These are phyloP conservation scores for Clathrospora elynae DNA, from an alignment of 2,329 filamentous ascomycete genomes.

Conservation along the genomic window DNA sequence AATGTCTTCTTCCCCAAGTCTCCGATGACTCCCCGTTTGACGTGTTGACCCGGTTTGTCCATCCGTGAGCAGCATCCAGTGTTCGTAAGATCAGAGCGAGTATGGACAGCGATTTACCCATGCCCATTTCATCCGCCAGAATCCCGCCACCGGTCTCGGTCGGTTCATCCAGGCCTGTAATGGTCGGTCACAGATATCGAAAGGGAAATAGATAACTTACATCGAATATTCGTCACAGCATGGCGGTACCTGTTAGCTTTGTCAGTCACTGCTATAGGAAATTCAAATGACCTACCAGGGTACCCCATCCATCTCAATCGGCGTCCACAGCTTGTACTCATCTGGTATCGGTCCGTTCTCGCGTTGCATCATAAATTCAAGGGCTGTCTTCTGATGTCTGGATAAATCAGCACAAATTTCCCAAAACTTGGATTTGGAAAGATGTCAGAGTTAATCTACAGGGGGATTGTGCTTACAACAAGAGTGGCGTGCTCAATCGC, in stretches of 20 bases:
- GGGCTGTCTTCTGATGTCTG: slow-evolving; percentile 35
- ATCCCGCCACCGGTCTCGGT: slow-evolving; percentile 53
- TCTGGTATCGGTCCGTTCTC: slow-evolving; percentile 40
- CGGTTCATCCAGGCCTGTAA: slow-evolving; percentile 14
- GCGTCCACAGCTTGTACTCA: slow-evolving; percentile 36
- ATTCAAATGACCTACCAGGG: slow-evolving; percentile 18
- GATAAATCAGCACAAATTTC: neutral
- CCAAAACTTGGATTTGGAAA: no score
- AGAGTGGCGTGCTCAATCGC: slow-evolving; percentile 26
- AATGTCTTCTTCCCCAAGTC: slow-evolving; percentile 8
- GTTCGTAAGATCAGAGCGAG: slow-evolving; percentile 57
- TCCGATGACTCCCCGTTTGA: neutral
- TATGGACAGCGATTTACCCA: slow-evolving; percentile 63
- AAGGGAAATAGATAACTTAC: slow-evolving; percentile 3
- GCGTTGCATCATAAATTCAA: slow-evolving; percentile 38
- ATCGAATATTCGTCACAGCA: slow-evolving; percentile 47
- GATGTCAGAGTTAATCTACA: no score
- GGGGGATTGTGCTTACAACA: slow-evolving; percentile 12
- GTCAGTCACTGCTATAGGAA: neutral
- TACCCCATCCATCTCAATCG: slow-evolving; percentile 23
- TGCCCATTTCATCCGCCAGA: slow-evolving; percentile 66
- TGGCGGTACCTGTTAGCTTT: slow-evolving; percentile 44
- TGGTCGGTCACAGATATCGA: neutral
- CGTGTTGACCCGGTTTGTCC: slow-evolving; percentile 29
- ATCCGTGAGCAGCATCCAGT: slow-evolving; percentile 44